Evolutionary conservation across 805 yeast genomes (phyloP), one percentile per base, ranked within the genome.

Genomic region (Yarrowia sp.): DNA sequence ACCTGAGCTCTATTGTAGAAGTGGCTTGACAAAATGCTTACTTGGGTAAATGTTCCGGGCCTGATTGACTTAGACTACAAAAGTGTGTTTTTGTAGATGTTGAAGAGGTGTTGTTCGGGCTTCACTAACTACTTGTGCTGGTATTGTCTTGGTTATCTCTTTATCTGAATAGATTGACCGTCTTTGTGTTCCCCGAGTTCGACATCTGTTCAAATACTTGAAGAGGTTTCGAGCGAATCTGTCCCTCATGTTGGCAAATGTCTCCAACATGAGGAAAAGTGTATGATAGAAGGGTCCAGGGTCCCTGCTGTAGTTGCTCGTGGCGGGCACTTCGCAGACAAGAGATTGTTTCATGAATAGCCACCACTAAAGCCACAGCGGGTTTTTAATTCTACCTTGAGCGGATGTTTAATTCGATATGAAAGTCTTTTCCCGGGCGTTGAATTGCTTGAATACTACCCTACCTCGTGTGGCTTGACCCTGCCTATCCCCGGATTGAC

Each of bases 351-450:
- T n/a, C n/a, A n/a, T n/a, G n/a, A n/a, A n/a, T 28, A 26, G 51
- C 51, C 51, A 46, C 51, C 26, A 12, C 6, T 16, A 19, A 44
- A 48, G 52, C 52, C 52, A 48, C 52, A 30, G 35, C 52, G 35
- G 48, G 35, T n/a, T 28, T 48, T 9, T 16, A 12, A 21, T 14
- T 48, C 38, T 32, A 8, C 38, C 32, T 30, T 22, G 8, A 14
- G 28, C 38, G 12, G 38, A 19, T 30, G 10, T 48, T 30, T 48
- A 30, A 19, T 30, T 26, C 5, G 33, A n/a, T n/a, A 16, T 14
- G 2, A 14, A 10, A 19, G 7, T 30, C 36, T 30, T 46, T 19
- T 32, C 41, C 12, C 38, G 24, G 17, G 32, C 38, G 21, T 9
- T 17, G 12, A 28, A 11, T 11, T n/a, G 7, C 7, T 14, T 12